These are phyloP conservation scores for Alternaria metachromatica DNA, from an alignment of 2,329 filamentous ascomycete species.

Conservation along the genomic window DNA sequence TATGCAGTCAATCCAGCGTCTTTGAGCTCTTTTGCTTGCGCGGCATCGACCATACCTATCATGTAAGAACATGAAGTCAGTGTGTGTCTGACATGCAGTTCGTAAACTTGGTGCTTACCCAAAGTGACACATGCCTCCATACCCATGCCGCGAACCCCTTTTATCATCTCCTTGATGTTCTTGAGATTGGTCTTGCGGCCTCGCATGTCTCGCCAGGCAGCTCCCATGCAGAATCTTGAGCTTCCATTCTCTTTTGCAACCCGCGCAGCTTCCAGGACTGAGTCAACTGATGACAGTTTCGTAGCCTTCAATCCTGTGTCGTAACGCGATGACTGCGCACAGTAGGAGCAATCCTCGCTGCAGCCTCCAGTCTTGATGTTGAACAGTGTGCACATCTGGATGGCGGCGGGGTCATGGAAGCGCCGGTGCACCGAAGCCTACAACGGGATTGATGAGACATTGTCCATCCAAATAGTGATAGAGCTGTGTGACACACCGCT, in stretches of 20 bases:
- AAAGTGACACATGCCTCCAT: constrained; percentile 96
- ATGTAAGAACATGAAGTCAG: neutral
- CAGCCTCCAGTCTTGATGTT: constrained; percentile 96
- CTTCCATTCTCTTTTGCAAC: constrained; percentile 82
- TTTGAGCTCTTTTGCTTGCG: constrained; percentile 82
- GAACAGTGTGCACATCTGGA: constrained; percentile 94
- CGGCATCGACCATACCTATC: constrained; percentile 58
- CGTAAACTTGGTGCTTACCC: constrained; percentile 75
- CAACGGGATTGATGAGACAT: constrained; percentile 7
- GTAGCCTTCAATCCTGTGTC: constrained; percentile 78
- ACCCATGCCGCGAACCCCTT: constrained; percentile 77
- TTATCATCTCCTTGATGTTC: constrained; percentile 87
- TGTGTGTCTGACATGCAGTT: neutral
- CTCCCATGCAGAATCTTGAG: constrained; percentile 94
- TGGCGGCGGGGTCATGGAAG: constrained; percentile 82
- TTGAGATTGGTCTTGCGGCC: constrained; percentile 82
- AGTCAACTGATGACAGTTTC: constrained; percentile 79
- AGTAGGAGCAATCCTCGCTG: constrained; percentile 92
- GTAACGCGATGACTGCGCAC: constrained; percentile 85
- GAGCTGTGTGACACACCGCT: constrained; percentile 59
- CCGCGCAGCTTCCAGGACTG: constrained; percentile 78
- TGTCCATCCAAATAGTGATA: neutral
- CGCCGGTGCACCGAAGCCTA: constrained; percentile 80
- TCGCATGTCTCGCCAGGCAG: constrained; percentile 92
- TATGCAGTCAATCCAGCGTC: constrained; percentile 87